phyloP scores from a whole-genome alignment of 1,284 basidiomycete genomes.

The Papiliotrema flavescens region DNA sequence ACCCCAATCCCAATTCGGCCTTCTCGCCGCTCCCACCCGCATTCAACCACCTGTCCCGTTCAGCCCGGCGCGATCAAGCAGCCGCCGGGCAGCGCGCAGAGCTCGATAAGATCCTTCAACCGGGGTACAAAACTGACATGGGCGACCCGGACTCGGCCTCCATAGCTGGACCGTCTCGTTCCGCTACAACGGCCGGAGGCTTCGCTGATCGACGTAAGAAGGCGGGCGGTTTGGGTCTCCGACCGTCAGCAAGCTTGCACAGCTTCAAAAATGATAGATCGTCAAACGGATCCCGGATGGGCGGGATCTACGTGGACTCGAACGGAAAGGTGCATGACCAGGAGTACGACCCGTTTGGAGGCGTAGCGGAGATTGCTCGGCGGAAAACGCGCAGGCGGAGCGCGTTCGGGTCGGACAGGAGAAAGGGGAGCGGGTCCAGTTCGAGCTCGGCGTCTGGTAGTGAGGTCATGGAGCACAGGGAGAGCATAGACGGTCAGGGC shows the following conservation, averaged over 20 bases:
- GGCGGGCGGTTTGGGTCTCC: constrained; percentile 11
- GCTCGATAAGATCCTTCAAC: constrained; percentile 43
- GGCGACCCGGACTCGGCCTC: constrained; percentile 21
- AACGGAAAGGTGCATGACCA: constrained; percentile 46
- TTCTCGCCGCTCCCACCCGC: constrained; percentile 39
- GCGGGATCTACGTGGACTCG: constrained; percentile 44
- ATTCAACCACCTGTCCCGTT: constrained; percentile 30
- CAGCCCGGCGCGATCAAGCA: constrained; percentile 32
- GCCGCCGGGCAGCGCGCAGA: constrained; percentile 39
- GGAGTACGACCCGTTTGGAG: constrained; percentile 48
- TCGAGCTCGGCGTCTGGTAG: constrained; percentile 14
- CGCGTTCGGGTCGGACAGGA: constrained; percentile 40
- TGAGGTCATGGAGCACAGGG: constrained; percentile 8
- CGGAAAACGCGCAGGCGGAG: constrained; percentile 36
- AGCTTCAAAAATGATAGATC: constrained; percentile 15
- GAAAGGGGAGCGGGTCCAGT: constrained; percentile 20
- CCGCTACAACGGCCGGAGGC: constrained; percentile 27
- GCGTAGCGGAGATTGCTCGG: constrained; percentile 39
- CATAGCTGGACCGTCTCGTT: constrained; percentile 30
- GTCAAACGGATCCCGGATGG: constrained; percentile 1
- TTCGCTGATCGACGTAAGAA: constrained; percentile 20
- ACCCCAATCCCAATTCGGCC: constrained; percentile 34
- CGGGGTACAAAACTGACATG: constrained; percentile 30
- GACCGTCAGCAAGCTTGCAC: constrained; percentile 15
- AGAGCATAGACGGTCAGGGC: constrained; percentile 9